Evolutionary conservation across 1,284 basidiomycete species (phyloP), one percentile per base, ranked within the genome.

Genomic region (Meira miltonrushii): DNA sequence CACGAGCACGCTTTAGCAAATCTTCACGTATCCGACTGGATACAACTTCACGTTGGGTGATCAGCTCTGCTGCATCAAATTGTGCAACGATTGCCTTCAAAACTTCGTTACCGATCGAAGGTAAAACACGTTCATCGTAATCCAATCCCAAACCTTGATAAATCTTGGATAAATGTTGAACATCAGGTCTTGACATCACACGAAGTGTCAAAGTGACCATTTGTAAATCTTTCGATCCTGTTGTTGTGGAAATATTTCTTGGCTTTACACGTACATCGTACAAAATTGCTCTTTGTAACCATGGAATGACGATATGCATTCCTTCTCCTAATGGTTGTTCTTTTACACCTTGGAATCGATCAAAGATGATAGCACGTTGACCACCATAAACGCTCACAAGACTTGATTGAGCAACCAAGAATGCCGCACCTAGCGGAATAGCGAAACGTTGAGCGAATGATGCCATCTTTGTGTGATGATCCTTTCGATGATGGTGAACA

Each of bases 221-320:
- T 81, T 98, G 94, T 81, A 98, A 82, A 79, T 97, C 82, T 80
- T 95, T 96, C 23, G 91, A 94, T 11, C 92, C 92, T 38, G 92
- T 96, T 7, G 89, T 93, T 1, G 94, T 97, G 17, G 90, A 92
- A 67, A 98, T 98, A 78, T 96, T 97, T 72, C 92, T 82, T 48
- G 94, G 94, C 82, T 98, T 99, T 79, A 94, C 95, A 62, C 95
- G 86, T 67, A 92, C 93, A 82, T 99, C 95, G 79, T 95, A 97
- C 50, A 98, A 82, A 79, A 99, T 96, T 12, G 94, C 93, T 63
- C 88, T 85, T 66, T 81, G 79, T 51, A 98, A 81, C 90, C 93
- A 92, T 39, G 94, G 94, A 60, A 98, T 82, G 61, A 98, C 83
- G 79, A 99, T 88, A 81, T 99, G 95, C 4, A 95, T 99, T n/a